These are phyloP conservation scores for Coniochaeta prunicola DNA, from an alignment of 2,329 filamentous ascomycete genomes.

Conservation along the genomic window DNA sequence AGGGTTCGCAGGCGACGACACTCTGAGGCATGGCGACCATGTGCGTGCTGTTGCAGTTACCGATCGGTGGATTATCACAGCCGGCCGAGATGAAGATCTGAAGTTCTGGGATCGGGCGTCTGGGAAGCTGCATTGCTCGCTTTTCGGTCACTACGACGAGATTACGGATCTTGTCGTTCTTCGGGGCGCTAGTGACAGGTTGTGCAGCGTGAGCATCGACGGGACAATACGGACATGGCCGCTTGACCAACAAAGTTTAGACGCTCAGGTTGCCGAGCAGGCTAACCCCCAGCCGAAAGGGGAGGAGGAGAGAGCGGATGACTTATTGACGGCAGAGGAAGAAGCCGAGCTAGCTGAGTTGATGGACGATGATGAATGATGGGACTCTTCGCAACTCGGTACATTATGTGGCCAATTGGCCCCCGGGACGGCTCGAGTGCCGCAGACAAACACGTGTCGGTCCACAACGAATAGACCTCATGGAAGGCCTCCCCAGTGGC, in stretches of 20 bases:
- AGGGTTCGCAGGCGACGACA: conserved; percentile 65
- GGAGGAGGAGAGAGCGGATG: conserved; percentile 32
- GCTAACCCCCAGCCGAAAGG: conserved; percentile 43
- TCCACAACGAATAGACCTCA: not conserved
- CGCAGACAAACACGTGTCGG: not conserved
- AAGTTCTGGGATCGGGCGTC: conserved; percentile 78
- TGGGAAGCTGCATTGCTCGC: conserved; percentile 65
- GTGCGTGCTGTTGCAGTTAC: conserved; percentile 74
- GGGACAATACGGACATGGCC: conserved; percentile 82
- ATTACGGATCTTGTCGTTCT: conserved; percentile 73
- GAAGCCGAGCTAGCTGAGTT: conserved; percentile 84
- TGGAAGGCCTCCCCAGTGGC: not conserved
- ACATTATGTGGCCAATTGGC: not conserved
- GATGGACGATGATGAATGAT: conserved; percentile 62
- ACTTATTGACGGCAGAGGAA: conserved; percentile 74
- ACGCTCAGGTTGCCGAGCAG: conserved; percentile 39
- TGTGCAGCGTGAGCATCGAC: conserved; percentile 85
- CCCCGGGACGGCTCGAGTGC: not conserved
- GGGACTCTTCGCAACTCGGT: not conserved
- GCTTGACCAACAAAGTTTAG: conserved; percentile 53
- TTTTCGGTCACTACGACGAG: conserved; percentile 87
- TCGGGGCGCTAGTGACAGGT: conserved; percentile 33
- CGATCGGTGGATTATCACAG: conserved; percentile 75
- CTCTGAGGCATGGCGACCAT: conserved; percentile 77
- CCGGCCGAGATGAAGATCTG: conserved; percentile 84